Conservation (phyloP, 2,329 filamentous ascomycete genomes). For the Nigrograna mackinnonii region DNA sequence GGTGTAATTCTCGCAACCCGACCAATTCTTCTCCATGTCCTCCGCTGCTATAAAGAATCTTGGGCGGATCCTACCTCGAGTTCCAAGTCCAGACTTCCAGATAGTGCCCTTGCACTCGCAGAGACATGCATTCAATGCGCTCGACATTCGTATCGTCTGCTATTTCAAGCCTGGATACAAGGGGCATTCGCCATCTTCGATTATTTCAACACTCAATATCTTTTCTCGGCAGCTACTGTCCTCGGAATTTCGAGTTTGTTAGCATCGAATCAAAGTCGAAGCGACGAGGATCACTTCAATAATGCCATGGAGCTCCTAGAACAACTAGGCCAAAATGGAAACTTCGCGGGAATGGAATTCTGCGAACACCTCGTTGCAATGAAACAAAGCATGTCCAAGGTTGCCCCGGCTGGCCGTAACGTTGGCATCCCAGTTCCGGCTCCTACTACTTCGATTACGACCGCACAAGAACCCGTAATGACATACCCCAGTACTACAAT, state of each 20-base stretch:
- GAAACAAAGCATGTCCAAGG: not conserved
- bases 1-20: conserved; percentile 35
- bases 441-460: not conserved
- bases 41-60: conserved; percentile 21
- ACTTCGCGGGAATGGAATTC: not conserved
- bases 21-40: conserved; percentile 36
- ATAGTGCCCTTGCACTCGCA: conserved; percentile 42
- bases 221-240: conserved; percentile 51
- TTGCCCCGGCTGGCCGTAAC: not conserved
- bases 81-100: conserved; percentile 13
- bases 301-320: not conserved
- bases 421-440: not conserved
- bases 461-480: too few species aligned
- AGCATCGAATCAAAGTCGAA: conserved; percentile 14
- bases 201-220: conserved; percentile 52
- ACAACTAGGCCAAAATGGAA: not conserved
- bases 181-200: conserved; percentile 53
- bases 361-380: not conserved
- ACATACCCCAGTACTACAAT: not conserved
- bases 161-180: conserved; percentile 52
- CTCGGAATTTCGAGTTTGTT: conserved; percentile 50
- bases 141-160: conserved; percentile 47
- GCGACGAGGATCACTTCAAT: not conserved
- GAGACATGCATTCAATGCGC: conserved; percentile 52
- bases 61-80: not conserved